Base-by-base conservation (phyloP, 768 basidiomycete species). In the Strobilomyces dryophilus region DNA sequence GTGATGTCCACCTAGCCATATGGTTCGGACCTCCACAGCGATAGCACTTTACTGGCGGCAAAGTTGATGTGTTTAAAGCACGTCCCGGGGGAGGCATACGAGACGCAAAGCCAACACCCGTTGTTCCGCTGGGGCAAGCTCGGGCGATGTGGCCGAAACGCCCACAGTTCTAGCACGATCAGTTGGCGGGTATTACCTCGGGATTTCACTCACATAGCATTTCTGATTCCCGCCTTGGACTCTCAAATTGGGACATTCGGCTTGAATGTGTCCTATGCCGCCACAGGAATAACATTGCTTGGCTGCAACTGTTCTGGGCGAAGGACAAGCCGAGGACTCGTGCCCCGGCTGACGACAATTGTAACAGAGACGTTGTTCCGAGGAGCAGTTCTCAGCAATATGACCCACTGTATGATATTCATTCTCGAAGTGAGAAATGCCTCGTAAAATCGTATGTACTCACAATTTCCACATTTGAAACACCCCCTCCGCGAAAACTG, bases 271-370 rank as follows among this genome's bases (percentile, higher is more conserved):
- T 55, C 93, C 93, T 59, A 97, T 83, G 48, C 92, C 94, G 24
- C 92, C 90, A 64, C 92, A 97, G 36, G 87, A 87, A 70, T 94
- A 95, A 68, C 93, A 95, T 71, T 95, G 91, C 72, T 92, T 94
- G 29, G 87, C 83, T 46, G 88, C 80, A 42, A 86, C 87, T 37
- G 83, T 86, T 56, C 90, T 82, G 36, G 92, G 92, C 59, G 83
- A 83, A 37, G 91, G 87, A 68, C 93, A 95, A 51, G 87, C 83
- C 51, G 89, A 85, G 18, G 89, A 92, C 71, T 95, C 92, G 62
- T 95, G 93, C 37, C 93, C 93, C n/a, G 92, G 88, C 68, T 93
- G 89, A 59, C 90, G 85, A 70, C 93, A 95, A 68, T 95, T 95
- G 75, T 93, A 95, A 74, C 93, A 95, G 54, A 95, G 81, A 62